phyloP scores from a whole-genome alignment of 108 stramenopile genomes.

The Aureococcus anophagefferens region DNA sequence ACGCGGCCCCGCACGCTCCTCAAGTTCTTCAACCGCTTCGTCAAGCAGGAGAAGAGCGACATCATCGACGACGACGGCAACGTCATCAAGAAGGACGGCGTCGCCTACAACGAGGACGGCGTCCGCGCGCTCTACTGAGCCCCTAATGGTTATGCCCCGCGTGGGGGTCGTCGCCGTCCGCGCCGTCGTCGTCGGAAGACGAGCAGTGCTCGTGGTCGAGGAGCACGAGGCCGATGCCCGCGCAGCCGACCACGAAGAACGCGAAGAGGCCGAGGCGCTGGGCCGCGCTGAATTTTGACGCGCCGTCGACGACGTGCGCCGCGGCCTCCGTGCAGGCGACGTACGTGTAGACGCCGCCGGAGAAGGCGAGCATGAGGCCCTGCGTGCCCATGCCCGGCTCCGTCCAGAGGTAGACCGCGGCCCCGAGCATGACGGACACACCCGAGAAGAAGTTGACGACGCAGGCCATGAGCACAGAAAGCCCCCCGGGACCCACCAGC shows the following conservation, averaged over 20 bases:
- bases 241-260: constrained; percentile 49
- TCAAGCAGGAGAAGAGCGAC: constrained; percentile 72
- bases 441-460: constrained; percentile 56
- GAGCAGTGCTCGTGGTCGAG: constrained; percentile 69
- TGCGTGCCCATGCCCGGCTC: background rate
- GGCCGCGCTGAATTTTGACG: background rate
- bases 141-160: constrained; percentile 7
- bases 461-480: constrained; percentile 39
- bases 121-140: constrained; percentile 65
- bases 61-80: constrained; percentile 86
- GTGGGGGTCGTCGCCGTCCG: background rate
- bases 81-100: constrained; percentile 71
- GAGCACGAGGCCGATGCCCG: constrained; percentile 66
- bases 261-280: background rate
- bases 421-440: constrained; percentile 2
- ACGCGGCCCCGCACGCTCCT: constrained; percentile 71
- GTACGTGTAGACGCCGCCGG: constrained; percentile 63
- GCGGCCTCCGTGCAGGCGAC: constrained; percentile 50
- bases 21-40: constrained; percentile 76
- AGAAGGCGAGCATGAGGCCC: constrained; percentile 51
- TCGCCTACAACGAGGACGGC: constrained; percentile 67
- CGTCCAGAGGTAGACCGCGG: constrained; percentile 2
- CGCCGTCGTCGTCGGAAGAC: constrained; percentile 2
- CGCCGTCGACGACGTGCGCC: constrained; percentile 28
- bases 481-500: constrained; percentile 49